Conservation (phyloP, 768 basidiomycete species). For the Suillus luteus region DNA sequence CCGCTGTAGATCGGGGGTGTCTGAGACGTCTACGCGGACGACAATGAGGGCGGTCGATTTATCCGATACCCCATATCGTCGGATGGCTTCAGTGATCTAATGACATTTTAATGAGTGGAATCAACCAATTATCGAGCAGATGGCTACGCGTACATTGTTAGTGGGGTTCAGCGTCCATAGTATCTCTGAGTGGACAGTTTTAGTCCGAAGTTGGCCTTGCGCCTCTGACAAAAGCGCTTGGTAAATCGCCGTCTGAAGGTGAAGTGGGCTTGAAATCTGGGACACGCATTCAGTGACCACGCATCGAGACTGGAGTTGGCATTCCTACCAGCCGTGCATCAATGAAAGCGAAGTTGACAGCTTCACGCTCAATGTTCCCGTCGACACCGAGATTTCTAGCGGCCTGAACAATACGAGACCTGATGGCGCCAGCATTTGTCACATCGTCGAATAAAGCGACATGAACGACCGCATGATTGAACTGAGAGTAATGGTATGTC, state of each 20-base stretch:
- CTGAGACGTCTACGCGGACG: slow-evolving; percentile 58
- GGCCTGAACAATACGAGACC: slow-evolving; percentile 70
- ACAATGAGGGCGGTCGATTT: slow-evolving; percentile 66
- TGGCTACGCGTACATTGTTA: slow-evolving; percentile 62
- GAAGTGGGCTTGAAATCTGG: slow-evolving; percentile 80
- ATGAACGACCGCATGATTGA: slow-evolving; percentile 49
- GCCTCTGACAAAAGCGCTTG: slow-evolving; percentile 75
- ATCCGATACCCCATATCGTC: slow-evolving; percentile 82
- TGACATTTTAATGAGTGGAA: neutral
- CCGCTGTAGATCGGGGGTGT: slow-evolving; percentile 43
- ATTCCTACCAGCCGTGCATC: slow-evolving; percentile 78
- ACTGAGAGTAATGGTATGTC: slow-evolving; percentile 55
- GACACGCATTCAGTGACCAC: slow-evolving; percentile 11
- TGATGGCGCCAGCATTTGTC: slow-evolving; percentile 59
- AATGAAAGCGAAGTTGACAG: slow-evolving; percentile 90
- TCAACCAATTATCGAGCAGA: neutral
- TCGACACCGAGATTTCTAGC: slow-evolving; percentile 56
- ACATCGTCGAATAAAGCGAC: slow-evolving; percentile 70
- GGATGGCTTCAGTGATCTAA: slow-evolving; percentile 87
- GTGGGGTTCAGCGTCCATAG: slow-evolving; percentile 86
- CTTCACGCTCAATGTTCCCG: slow-evolving; percentile 69
- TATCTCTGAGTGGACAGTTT: slow-evolving; percentile 89
- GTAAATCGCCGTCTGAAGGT: slow-evolving; percentile 82
- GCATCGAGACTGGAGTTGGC: slow-evolving; percentile 15
- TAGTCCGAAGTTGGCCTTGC: slow-evolving; percentile 67